These are phyloP conservation scores for Lindgomyces ingoldianus DNA, from an alignment of 495 filamentous ascomycete species.

Conservation along the genomic window DNA sequence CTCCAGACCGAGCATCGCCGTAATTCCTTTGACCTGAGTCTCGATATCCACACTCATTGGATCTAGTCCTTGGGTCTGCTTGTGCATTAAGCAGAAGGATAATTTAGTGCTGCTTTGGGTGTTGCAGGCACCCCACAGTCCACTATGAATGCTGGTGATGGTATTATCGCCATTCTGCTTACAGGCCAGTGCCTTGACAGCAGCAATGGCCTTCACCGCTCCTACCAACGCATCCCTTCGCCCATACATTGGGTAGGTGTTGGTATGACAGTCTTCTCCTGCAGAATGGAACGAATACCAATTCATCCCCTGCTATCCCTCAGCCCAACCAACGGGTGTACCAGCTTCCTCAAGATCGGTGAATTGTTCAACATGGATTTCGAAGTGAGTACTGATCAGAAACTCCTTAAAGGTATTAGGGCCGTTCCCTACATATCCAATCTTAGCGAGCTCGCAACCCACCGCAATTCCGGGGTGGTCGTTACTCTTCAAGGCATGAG, in stretches of 20 bases:
- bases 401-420: constrained; percentile 27
- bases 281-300: constrained; percentile 9
- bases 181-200: constrained; percentile 6
- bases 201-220: constrained; percentile 2
- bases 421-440: constrained; percentile 24
- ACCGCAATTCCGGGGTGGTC: constrained; percentile 22
- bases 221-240: constrained; percentile 3
- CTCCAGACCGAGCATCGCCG: constrained; percentile 23
- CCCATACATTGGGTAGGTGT: constrained; percentile 10
- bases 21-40: constrained; percentile 18
- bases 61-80: constrained; percentile 7
- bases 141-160: constrained; percentile 24
- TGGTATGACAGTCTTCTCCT: constrained; percentile 10
- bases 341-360: constrained; percentile 21
- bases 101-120: constrained; percentile 25
- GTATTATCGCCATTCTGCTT: constrained; percentile 19
- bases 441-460: constrained; percentile 17
- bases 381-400: constrained; percentile 25
- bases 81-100: constrained; percentile 31
- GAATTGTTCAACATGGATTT: constrained; percentile 28
- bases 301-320: constrained; percentile 27
- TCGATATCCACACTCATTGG: constrained; percentile 25
- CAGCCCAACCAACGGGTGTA: constrained; percentile 15
- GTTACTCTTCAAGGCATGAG: constrained; percentile 20
- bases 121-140: constrained; percentile 28